A percentile compares a stretch with the other conserved stretches of the same genome.
Conservation (phyloP, 108 stramenopile genomes). For the Aurantiochytrium sp. region DNA sequence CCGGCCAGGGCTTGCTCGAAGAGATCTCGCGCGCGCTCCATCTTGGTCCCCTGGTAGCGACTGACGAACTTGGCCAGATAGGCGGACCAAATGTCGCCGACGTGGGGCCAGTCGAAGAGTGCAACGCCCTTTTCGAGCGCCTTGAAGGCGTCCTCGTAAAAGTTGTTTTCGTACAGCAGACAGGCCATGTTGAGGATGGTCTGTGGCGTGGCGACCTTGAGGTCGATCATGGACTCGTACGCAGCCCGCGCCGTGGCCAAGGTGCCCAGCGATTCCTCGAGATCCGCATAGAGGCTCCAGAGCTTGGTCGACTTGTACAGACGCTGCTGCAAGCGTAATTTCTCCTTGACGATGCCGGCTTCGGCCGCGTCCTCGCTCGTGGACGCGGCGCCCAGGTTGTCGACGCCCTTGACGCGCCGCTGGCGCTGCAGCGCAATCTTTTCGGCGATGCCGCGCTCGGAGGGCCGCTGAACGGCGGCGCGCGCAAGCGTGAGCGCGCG, state of each 20-base stretch:
- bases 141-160: conserved; percentile 88
- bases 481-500: conserved; percentile 75
- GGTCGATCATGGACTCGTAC: conserved; percentile 81
- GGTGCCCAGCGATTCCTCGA: conserved; percentile 93
- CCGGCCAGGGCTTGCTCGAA: conserved; percentile 82
- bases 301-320: conserved; percentile 68
- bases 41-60: conserved; percentile 84
- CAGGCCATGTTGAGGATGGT: conserved; percentile 88
- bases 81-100: conserved; percentile 75
- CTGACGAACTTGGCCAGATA: conserved; percentile 79
- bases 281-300: conserved; percentile 88
- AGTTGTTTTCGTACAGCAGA: conserved; percentile 83
- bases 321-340: conserved; percentile 45
- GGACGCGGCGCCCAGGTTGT: not conserved
- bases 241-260: conserved; percentile 86
- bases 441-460: conserved; percentile 40
- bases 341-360: not conserved
- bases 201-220: conserved; percentile 84
- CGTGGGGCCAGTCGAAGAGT: conserved; percentile 85
- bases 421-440: conserved; percentile 45
- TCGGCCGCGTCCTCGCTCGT: not conserved
- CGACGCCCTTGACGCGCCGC: not conserved
- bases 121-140: conserved; percentile 67
- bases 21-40: conserved; percentile 84
- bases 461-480: conserved; percentile 43